Base-by-base conservation (phyloP, 169 alveolate species). In the Eimeria praecox region DNA sequence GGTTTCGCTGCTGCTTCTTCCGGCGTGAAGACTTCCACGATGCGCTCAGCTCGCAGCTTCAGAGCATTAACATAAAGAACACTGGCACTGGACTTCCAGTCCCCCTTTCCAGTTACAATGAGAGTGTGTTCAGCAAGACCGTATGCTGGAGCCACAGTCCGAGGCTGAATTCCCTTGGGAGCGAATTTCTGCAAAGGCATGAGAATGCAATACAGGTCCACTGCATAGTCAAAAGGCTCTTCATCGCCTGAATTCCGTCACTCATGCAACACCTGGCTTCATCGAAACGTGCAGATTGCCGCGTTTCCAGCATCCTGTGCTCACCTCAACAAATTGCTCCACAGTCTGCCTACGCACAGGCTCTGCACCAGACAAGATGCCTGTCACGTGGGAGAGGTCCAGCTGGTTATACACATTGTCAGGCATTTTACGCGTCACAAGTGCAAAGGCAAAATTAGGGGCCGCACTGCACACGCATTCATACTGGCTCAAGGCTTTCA, bases 101-200 rank as follows among this genome's bases (percentile, higher is more conserved):
- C 64, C 44, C 88, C 83, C 64, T 86, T 90, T 3, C 98, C 98
- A 40, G 98, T 56, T 59, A 97, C 98, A 52, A 97, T 96, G 62
- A 97, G 95, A 8, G 98, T 97, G 82, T 96, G 96, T 82, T 97
- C 98, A 35, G 98, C 98, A 49, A 97, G 95, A 40, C 98, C 98
- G 90, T 92, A 97, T 5, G 98, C 97, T 0, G 98, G 98, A 33
- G 89, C 83, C 24, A 92, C 56, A 46, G 95, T 69, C 27, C 64
- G 42, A 59, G 75, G 94, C 80, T 73, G 42, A 52, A 96, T 27
- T 10, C 97, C 97, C 52, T 89, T 89, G n/a, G 96, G 54, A 33
- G 89, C 80, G 30, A 96, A 96, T 62, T 78, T 96, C 96, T 96
- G 96, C 46, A 42, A 42, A 94, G 22, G 90, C 97, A 85, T 54